Evolutionary conservation across 345 rosid species (phyloP).

Genomic region (Ceriops zippeliana): DNA sequence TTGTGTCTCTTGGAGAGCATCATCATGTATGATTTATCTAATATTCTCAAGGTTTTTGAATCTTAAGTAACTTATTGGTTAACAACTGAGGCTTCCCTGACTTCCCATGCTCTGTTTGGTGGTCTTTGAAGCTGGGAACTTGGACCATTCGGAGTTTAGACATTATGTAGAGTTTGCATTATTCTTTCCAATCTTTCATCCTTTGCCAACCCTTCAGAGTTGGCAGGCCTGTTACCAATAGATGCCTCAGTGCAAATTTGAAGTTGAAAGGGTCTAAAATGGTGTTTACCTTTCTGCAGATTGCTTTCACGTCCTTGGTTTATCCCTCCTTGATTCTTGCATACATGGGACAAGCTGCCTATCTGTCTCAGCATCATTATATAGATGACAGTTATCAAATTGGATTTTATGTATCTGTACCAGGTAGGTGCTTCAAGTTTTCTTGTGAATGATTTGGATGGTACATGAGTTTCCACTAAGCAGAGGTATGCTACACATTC

Average conservation of each 20-base stretch:
- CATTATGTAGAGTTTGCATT: too few relatives aligned
- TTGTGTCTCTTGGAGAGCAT: too few relatives aligned
- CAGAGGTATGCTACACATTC: slow-evolving; percentile 1
- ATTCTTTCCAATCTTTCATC: too few relatives aligned
- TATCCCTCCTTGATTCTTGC: slow-evolving; percentile 89
- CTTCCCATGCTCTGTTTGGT: too few relatives aligned
- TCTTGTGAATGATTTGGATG: slow-evolving; percentile 10
- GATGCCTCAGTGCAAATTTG: background rate
- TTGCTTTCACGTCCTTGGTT: slow-evolving; percentile 82
- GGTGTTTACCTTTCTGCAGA: slow-evolving; percentile 42
- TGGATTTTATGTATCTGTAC: slow-evolving; percentile 88
- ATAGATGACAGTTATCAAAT: slow-evolving; percentile 39
- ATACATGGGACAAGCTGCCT: slow-evolving; percentile 97
- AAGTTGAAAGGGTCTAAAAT: slow-evolving; percentile 4
- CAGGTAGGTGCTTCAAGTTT: slow-evolving; percentile 46
- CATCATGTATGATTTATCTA: too few relatives aligned
- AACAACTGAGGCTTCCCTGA: too few relatives aligned
- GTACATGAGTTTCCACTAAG: slow-evolving; percentile 18
- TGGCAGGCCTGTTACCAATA: too few relatives aligned
- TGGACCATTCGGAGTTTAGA: too few relatives aligned
- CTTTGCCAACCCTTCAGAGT: too few relatives aligned
- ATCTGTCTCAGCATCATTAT: slow-evolving; percentile 61
- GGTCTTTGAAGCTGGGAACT: too few relatives aligned
- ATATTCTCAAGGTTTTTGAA: too few relatives aligned
- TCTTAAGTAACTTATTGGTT: too few relatives aligned